These are phyloP conservation scores for Penicillium sp. DNA, from an alignment of 2,329 filamentous ascomycete genomes.

Conservation along the genomic window DNA sequence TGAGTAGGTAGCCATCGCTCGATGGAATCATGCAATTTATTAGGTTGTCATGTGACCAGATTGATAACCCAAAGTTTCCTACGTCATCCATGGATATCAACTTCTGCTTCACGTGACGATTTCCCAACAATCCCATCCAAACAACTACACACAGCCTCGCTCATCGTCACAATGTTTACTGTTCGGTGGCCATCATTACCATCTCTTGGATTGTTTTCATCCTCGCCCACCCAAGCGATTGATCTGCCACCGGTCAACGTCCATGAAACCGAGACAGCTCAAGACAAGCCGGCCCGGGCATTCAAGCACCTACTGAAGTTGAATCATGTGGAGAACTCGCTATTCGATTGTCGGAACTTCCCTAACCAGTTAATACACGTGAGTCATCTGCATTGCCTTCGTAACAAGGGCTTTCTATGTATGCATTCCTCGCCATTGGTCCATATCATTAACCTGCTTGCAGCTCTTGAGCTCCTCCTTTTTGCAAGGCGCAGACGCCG, in stretches of 20 bases:
- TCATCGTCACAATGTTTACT: constrained; percentile 20
- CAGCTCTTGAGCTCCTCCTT: constrained; percentile 80
- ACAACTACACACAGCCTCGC: not conserved
- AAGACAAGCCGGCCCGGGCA: constrained; percentile 75
- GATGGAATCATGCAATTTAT: too few relatives aligned
- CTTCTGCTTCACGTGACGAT: constrained; percentile 11
- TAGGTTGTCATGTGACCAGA: not conserved
- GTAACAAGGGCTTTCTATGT: not conserved
- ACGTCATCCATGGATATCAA: constrained; percentile 11
- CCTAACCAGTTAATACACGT: constrained; percentile 83
- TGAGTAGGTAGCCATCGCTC: too few relatives aligned
- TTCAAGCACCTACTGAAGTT: constrained; percentile 88
- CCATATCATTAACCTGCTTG: constrained; percentile 9
- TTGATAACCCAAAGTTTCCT: constrained; percentile 7
- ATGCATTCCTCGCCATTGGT: not conserved
- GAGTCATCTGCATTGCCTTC: constrained; percentile 24
- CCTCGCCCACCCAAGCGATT: constrained; percentile 24
- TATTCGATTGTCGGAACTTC: constrained; percentile 72
- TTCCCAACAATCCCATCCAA: constrained; percentile 25
- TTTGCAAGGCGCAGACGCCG: constrained; percentile 71
- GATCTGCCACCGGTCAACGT: constrained; percentile 67
- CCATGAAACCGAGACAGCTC: constrained; percentile 75
- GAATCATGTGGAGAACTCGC: constrained; percentile 84
- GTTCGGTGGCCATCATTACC: constrained; percentile 27
- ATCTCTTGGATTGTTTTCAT: constrained; percentile 29